Percentiles rank a stretch among this genome's conserved stretches.
Conservation (phyloP, 805 yeast species). For the Cyberlindnera petersonii region DNA sequence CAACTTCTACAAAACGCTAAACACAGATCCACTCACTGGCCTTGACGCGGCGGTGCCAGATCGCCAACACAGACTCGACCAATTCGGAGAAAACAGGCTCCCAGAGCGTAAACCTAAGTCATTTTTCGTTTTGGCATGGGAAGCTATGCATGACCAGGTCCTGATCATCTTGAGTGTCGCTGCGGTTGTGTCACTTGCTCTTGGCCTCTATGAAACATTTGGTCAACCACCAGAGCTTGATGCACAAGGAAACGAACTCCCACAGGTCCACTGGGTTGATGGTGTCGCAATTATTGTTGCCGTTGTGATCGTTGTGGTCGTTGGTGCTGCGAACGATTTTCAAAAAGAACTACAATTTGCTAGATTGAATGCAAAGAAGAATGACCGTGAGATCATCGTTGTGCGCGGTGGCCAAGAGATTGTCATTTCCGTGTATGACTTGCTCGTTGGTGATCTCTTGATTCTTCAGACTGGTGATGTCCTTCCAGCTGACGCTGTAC, state of each 20-base stretch:
- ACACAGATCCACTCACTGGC: slow-evolving; percentile 40
- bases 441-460: slow-evolving; percentile 84
- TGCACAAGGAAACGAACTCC: slow-evolving; percentile 68
- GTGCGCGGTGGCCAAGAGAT: slow-evolving; percentile 66
- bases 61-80: slow-evolving; percentile 34
- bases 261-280: slow-evolving; percentile 96
- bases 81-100: slow-evolving; percentile 65
- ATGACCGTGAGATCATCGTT: slow-evolving; percentile 75
- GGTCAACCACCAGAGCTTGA: slow-evolving; percentile 79
- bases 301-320: slow-evolving; percentile 81
- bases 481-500: slow-evolving; percentile 81
- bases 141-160: slow-evolving; percentile 89
- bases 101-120: slow-evolving; percentile 73
- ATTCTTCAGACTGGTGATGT: slow-evolving; percentile 90
- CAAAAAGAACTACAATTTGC: slow-evolving; percentile 94
- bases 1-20: slow-evolving; percentile 30
- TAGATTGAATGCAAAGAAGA: slow-evolving; percentile 80
- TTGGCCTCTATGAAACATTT: slow-evolving; percentile 89
- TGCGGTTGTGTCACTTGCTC: slow-evolving; percentile 81
- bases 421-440: slow-evolving; percentile 65
- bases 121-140: slow-evolving; percentile 63
- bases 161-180: slow-evolving; percentile 79
- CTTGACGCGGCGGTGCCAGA: slow-evolving; percentile 35
- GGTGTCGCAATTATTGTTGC: slow-evolving; percentile 97
- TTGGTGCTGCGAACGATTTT: slow-evolving; percentile 94